Evolutionary conservation across 2,329 filamentous ascomycete genomes (phyloP).

Genomic region (Aspergillus pseudoterreus): DNA sequence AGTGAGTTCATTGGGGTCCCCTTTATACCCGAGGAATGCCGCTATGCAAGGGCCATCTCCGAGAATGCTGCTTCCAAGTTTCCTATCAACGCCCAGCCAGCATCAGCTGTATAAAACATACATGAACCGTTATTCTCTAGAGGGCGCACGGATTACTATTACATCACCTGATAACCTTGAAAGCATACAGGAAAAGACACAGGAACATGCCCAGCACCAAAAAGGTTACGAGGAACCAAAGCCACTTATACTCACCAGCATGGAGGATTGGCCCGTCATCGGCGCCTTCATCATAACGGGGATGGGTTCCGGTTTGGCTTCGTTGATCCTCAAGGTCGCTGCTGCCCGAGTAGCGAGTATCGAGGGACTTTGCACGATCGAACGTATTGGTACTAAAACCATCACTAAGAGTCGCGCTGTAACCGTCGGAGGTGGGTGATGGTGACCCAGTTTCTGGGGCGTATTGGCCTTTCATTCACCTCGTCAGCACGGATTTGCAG

Average conservation of each 20-base stretch:
- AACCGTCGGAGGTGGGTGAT: neutral
- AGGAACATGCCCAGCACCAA: constrained; percentile 20
- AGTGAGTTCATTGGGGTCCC: neutral
- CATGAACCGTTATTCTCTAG: neutral
- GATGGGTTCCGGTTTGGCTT: neutral
- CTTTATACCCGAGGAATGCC: neutral
- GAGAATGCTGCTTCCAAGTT: neutral
- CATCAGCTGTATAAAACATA: neutral
- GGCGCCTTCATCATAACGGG: neutral
- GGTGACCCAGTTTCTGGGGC: neutral
- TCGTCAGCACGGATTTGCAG: neutral
- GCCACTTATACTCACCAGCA: constrained; percentile 22
- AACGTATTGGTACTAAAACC: neutral
- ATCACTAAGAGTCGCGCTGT: neutral
- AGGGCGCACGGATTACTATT: neutral
- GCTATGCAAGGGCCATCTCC: neutral
- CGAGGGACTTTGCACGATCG: neutral
- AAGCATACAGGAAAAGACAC: constrained; percentile 21
- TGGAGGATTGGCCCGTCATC: neutral
- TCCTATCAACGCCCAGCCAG: neutral
- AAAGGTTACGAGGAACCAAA: constrained; percentile 18
- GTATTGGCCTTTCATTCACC: too few species aligned
- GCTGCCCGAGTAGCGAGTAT: neutral
- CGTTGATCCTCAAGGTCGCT: constrained; percentile 5
- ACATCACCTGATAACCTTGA: constrained; percentile 22